phyloP scores from a whole-genome alignment of 2,329 filamentous ascomycete genomes.

The Penicillium sp. region DNA sequence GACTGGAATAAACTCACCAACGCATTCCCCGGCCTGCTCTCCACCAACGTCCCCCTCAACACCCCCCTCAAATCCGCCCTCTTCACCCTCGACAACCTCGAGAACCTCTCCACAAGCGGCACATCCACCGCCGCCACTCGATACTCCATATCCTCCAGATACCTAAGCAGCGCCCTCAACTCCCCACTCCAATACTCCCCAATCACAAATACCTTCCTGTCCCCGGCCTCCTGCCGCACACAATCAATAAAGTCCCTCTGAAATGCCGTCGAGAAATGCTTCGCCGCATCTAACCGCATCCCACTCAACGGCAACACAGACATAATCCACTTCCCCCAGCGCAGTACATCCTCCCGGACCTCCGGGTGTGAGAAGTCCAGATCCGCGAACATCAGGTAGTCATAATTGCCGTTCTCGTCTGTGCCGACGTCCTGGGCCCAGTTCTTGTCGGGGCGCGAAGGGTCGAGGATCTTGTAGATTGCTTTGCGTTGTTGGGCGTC shows the following conservation, averaged over 20 bases:
- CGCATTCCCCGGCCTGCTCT: conserved; percentile 46
- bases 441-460: conserved; percentile 54
- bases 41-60: conserved; percentile 53
- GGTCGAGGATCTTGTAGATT: conserved; percentile 59
- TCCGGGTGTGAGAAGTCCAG: conserved; percentile 58
- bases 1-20: conserved; percentile 14
- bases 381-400: too few species aligned
- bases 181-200: conserved; percentile 63
- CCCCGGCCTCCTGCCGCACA: conserved; percentile 45
- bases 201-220: conserved; percentile 55
- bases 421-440: conserved; percentile 57
- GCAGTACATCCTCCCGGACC: conserved; percentile 55
- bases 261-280: conserved; percentile 63
- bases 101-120: conserved; percentile 61
- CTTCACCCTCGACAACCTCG: conserved; percentile 48
- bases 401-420: too few species aligned
- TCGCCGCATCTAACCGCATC: conserved; percentile 63
- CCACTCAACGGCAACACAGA: conserved; percentile 54
- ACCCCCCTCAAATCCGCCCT: conserved; percentile 54
- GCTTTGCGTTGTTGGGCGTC: conserved; percentile 48
- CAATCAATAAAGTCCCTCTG: conserved; percentile 54
- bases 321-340: conserved; percentile 62
- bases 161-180: conserved; percentile 47
- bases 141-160: conserved; percentile 51
- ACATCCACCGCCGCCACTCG: conserved; percentile 59